Evolutionary conservation across 306 rosid genomes (phyloP), one percentile per base, ranked within the genome.

Genomic region (Cucurbita ficifolia): DNA sequence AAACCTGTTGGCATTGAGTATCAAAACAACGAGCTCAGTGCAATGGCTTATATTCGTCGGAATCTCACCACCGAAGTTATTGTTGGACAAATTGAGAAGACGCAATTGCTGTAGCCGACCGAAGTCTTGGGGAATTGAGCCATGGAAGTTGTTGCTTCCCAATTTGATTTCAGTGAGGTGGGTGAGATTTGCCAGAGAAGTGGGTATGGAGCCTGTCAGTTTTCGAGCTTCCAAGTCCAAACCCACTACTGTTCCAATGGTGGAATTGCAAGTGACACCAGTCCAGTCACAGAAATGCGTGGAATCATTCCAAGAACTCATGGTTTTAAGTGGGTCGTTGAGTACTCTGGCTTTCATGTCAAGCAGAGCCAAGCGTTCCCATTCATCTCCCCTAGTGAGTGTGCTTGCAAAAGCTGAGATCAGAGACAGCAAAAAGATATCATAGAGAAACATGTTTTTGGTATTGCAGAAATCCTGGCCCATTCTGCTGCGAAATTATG

Each of bases 261-360:
- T 55, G 24, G 7, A 10, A 71, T 19, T 68, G 81, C 88, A 84
- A 14, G 75, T 75, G 6, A 79, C 70, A 35, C 86, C 86, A 5
- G 48, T 21, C 85, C 86, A 82, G 1, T 49, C 45, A 59, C 86
- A 85, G n/a, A 82, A 62, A 22, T 75, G 22, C 5, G 24, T 40
- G 12, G 88, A 85, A 14, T 72, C 79, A 48, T 82, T 82, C 88
- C 88, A 84, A 29, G 79, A 75, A 69, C 80, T 84, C 80, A 69
- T 79, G 16, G 72, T 58, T 14, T 73, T 7, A 13, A 60, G 69
- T 29, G 88, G 83, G 11, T 62, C 84, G 11, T 76, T 53, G 0
- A 10, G 46, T 35, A 80, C 68, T 22, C 62, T 61, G 10, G 45
- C 56, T 76, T 80, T 84, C 10, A 82, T 72, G 61, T 83, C 79